Conservation (phyloP, 78 protist species). For the Parvularia atlantis region DNA sequence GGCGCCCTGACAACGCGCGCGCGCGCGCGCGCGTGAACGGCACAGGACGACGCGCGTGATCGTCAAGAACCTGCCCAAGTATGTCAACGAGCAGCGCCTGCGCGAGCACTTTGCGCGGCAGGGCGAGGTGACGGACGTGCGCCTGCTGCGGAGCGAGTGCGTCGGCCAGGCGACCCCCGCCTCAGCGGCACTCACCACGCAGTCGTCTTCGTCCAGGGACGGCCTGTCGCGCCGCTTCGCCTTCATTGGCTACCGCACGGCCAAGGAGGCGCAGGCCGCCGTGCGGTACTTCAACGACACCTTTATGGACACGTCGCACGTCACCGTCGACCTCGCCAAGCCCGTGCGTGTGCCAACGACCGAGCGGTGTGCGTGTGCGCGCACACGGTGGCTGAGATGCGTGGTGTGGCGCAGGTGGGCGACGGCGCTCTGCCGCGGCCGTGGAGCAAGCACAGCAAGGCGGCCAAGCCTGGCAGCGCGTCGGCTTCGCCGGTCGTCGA, state of each 20-base stretch:
- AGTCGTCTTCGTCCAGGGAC: conserved; percentile 19
- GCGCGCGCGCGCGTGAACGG: too few species aligned
- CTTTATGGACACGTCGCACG: conserved; percentile 68
- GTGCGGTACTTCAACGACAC: conserved; percentile 42
- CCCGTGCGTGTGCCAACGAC: not conserved
- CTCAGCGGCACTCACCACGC: not conserved
- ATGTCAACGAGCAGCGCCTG: conserved; percentile 28
- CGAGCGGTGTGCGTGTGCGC: too few species aligned
- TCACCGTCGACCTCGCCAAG: conserved; percentile 65
- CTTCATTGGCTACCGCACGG: conserved; percentile 78
- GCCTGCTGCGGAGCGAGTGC: conserved; percentile 17
- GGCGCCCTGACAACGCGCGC: too few species aligned
- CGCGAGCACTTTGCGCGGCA: conserved; percentile 34
- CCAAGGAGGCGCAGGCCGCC: conserved; percentile 62
- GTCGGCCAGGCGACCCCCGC: not conserved
- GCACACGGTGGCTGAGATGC: too few species aligned
- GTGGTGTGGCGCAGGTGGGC: too few species aligned
- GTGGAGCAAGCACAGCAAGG: conserved; percentile 53
- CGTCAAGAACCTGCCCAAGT: conserved; percentile 45
- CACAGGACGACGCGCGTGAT: not conserved
- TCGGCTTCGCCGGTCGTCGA: too few species aligned
- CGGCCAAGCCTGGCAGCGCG: too few species aligned
- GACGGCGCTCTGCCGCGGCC: conserved; percentile 23
- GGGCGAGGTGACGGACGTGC: conserved; percentile 51
- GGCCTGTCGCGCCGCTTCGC: conserved; percentile 81